These are phyloP conservation scores for Aureobasidium uvarum DNA, from an alignment of 2,329 filamentous ascomycete species.

Conservation along the genomic window DNA sequence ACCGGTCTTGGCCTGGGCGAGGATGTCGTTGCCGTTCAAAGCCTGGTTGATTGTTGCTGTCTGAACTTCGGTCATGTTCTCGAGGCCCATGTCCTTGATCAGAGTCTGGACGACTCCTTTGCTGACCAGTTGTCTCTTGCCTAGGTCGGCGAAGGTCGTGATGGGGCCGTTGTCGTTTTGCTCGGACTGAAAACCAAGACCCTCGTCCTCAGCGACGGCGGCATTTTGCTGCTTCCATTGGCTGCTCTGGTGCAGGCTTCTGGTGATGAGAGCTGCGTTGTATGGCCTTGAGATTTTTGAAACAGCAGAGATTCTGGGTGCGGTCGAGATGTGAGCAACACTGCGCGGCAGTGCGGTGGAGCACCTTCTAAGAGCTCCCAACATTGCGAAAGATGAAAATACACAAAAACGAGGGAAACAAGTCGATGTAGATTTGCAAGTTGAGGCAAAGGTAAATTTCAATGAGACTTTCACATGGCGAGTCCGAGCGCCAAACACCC, in stretches of 20 bases:
- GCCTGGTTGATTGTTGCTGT: constrained; percentile 76
- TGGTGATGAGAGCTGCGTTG: constrained; percentile 19
- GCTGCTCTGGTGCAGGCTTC: constrained; percentile 42
- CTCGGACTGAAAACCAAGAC: constrained; percentile 30
- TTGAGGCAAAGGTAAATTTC: constrained; percentile 24
- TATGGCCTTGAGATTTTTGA: constrained; percentile 6
- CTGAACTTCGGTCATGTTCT: constrained; percentile 91
- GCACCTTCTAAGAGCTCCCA: constrained; percentile 31
- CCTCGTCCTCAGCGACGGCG: constrained; percentile 33
- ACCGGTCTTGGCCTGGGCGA: constrained; percentile 94
- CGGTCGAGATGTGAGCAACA: constrained; percentile 28
- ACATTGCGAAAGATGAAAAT: not conserved
- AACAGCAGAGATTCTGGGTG: constrained; percentile 10
- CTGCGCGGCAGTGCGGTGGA: constrained; percentile 35
- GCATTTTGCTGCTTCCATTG: constrained; percentile 41
- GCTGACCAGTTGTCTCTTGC: constrained; percentile 56
- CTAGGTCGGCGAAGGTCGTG: constrained; percentile 49
- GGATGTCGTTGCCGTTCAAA: constrained; percentile 73
- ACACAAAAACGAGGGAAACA: constrained; percentile 1
- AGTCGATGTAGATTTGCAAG: not conserved
- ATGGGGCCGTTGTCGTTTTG: constrained; percentile 25
- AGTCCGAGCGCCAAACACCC: constrained; percentile 3
- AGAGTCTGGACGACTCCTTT: constrained; percentile 65
- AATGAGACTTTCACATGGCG: constrained; percentile 13
- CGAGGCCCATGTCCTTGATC: constrained; percentile 68